These are phyloP conservation scores for Passiflora organensis DNA, from an alignment of 345 rosid species.

Conservation along the genomic window DNA sequence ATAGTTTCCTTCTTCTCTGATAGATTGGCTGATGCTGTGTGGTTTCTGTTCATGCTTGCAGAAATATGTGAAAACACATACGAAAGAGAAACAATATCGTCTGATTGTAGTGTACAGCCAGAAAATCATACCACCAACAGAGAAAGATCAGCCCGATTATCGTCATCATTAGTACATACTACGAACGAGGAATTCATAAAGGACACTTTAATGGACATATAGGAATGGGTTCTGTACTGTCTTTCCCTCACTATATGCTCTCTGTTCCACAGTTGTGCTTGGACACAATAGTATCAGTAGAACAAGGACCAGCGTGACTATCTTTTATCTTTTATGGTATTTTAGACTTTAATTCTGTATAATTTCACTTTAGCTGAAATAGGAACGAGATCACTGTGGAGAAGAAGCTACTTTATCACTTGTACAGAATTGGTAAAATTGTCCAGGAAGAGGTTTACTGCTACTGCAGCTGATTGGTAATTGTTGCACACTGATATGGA, in stretches of 20 bases:
- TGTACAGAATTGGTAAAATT: conserved; percentile 20
- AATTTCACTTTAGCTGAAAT: too few relatives aligned
- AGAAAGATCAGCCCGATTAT: conserved; percentile 27
- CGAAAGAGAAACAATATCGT: conserved; percentile 40
- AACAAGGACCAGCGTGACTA: too few relatives aligned
- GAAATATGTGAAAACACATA: conserved; percentile 57
- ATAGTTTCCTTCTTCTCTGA: neutral
- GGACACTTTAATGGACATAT: conserved; percentile 45
- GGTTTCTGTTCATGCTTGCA: conserved; percentile 29
- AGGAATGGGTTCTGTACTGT: conserved; percentile 38
- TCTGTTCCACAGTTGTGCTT: conserved; percentile 5
- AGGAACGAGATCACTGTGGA: conserved; percentile 15
- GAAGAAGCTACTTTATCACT: conserved; percentile 9
- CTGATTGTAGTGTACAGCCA: conserved; percentile 65
- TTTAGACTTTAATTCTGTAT: too few relatives aligned
- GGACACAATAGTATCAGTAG: too few relatives aligned
- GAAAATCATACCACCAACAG: conserved; percentile 37
- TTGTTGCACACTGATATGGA: too few relatives aligned
- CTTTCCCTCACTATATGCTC: conserved; percentile 9
- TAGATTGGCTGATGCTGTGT: neutral
- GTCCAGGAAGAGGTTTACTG: conserved; percentile 12
- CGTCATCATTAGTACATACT: conserved; percentile 34
- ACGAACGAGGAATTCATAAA: conserved; percentile 39
- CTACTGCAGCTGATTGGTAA: conserved; percentile 22
- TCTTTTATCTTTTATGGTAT: too few relatives aligned